These are phyloP conservation scores for Heimioporus sp. DNA, from an alignment of 768 basidiomycete species.

Conservation along the genomic window DNA sequence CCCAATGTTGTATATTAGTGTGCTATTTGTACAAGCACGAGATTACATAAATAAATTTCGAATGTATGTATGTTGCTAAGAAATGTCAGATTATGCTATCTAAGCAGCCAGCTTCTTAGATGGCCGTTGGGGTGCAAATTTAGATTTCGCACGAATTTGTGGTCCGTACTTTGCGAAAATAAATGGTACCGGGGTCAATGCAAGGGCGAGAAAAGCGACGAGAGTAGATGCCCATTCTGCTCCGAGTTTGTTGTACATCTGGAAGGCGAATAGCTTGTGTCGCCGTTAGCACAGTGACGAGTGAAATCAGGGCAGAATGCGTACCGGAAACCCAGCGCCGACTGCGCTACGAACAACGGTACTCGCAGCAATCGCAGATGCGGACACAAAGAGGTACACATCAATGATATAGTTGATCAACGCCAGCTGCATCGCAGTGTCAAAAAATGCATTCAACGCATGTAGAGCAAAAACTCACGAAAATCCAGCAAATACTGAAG, in stretches of 20 bases:
- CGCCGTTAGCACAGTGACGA: constrained; percentile 1
- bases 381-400: constrained; percentile 52
- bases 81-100: neutral
- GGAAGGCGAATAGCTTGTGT: constrained; percentile 45
- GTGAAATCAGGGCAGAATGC: neutral
- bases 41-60: no score
- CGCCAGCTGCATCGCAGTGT: constrained; percentile 37
- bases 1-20: no score
- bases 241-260: constrained; percentile 51
- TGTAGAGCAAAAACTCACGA: constrained; percentile 37
- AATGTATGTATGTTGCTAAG: no score
- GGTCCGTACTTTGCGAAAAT: constrained; percentile 46
- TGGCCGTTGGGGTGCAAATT: constrained; percentile 35
- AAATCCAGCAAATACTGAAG: constrained; percentile 53
- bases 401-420: constrained; percentile 64
- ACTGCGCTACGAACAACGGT: constrained; percentile 53
- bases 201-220: constrained; percentile 49
- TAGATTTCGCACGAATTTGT: constrained; percentile 40
- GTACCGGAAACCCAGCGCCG: constrained; percentile 48
- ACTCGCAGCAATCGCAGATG: constrained; percentile 54
- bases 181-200: constrained; percentile 53
- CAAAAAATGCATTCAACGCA: neutral
- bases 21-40: no score
- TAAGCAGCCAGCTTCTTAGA: constrained; percentile 11
- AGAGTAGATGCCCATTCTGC: constrained; percentile 60